Evolutionary conservation across 345 rosid species (phyloP).

Genomic region (Zanthoxylum bungeanum): DNA sequence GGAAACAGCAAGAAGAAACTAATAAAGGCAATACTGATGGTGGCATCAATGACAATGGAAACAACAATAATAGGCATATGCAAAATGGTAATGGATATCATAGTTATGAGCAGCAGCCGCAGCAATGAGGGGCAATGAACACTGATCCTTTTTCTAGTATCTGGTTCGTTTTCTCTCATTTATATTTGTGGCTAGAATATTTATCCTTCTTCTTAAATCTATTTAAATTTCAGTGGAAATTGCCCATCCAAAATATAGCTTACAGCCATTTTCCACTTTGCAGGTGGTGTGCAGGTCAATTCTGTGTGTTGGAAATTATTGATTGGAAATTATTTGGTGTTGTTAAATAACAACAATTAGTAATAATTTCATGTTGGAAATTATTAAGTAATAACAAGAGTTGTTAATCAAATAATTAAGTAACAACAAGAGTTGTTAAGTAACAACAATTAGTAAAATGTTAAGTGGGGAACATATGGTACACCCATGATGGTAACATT

Average conservation of each 20-base stretch:
- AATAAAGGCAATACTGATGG: slow-evolving; percentile 14
- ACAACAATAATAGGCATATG: slow-evolving; percentile 15
- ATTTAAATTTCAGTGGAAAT: slow-evolving; percentile 14
- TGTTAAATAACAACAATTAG: no score
- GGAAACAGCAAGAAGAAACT: slow-evolving; percentile 41
- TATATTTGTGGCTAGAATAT: neutral
- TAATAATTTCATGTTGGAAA: no score
- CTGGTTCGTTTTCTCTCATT: slow-evolving; percentile 21
- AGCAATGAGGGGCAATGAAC: slow-evolving; percentile 29
- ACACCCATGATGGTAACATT: no score
- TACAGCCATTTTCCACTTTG: slow-evolving; percentile 55
- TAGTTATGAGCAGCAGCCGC: slow-evolving; percentile 23
- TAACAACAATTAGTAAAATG: no score
- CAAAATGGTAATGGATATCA: slow-evolving; percentile 15
- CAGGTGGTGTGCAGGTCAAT: no score
- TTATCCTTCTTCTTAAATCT: neutral
- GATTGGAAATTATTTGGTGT: no score
- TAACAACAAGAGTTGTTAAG: no score
- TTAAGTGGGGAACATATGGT: no score
- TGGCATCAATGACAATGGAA: slow-evolving; percentile 14
- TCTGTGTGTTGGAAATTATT: no score
- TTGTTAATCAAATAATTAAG: no score
- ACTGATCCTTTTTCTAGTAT: slow-evolving; percentile 18
- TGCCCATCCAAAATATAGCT: slow-evolving; percentile 30
- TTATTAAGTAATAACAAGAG: no score